Base-by-base conservation (phyloP, 108 stramenopile genomes). In the Bacterosira constricta region DNA sequence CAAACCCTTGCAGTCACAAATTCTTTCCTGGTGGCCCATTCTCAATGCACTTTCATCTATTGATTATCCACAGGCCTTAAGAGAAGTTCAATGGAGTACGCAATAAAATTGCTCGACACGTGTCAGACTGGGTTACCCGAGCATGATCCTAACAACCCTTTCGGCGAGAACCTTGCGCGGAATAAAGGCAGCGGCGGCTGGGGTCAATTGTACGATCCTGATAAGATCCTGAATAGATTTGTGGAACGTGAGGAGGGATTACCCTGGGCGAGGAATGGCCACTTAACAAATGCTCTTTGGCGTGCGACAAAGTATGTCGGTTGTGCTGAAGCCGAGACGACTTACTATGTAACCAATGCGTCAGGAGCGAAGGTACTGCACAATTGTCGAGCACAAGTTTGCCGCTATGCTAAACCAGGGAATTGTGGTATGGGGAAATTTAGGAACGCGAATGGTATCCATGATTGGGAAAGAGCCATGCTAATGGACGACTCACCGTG, bases 301-400 rank as follows among this genome's bases (percentile, higher is more conserved):
- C 31, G 73, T 20, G 73, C 73, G 34, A 73, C 73, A 27, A 53
- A 63, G 11, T 73, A 73, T 49, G 73, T 73, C 20, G 73, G 73
- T 13, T 73, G 73, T 23, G 73, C 73, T 5, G 65, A 73, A 36
- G 54, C 73, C 6, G 65, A 58, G 36, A 73, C 30, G 37, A 51
- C 23, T 9, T 71, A 71, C 23, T 12, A 9, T 17, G 47, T 60
- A 8, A 18, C 7, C 17, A 46, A 30, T 38, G 23, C 39, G 21
- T 41, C 44, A 15, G 64, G 64, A 10, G 23, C 34, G 1, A 4
- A 21, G 20, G 20, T 36, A 34, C 36, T 29, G 27, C 31, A 71
- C 12, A 36, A 17, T 7, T 73, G 73, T 20, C 34, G 73, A 42
- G 49, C 31, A 11, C 73, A 73, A 32, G 65, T 65, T 9, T 66